phyloP scores from a whole-genome alignment of 345 rosid genomes.

The Diplotaxis tenuifolia region DNA sequence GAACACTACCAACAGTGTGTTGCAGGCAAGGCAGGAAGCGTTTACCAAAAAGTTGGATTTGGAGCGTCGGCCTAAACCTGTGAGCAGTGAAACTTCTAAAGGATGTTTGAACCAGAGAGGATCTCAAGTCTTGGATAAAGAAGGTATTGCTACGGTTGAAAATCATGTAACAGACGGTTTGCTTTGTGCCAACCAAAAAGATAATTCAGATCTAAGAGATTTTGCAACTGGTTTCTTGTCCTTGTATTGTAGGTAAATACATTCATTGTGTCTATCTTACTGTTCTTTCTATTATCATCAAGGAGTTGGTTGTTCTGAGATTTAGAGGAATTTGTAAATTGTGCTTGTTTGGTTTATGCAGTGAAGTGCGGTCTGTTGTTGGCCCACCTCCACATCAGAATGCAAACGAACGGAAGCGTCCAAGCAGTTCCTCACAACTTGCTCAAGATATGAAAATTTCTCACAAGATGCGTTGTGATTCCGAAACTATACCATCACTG shows the following conservation, averaged over 20 bases:
- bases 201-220: conserved; percentile 57
- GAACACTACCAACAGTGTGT: conserved; percentile 19
- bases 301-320: conserved; percentile 1
- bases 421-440: conserved; percentile 43
- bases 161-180: conserved; percentile 30
- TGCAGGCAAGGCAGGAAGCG: conserved; percentile 40
- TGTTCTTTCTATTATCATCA: conserved; percentile 1
- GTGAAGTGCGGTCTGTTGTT: conserved; percentile 59
- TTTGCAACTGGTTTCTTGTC: conserved; percentile 84
- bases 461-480: conserved; percentile 51
- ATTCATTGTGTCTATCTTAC: neutral
- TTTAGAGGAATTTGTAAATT: conserved; percentile 4
- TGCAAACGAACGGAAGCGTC: conserved; percentile 53
- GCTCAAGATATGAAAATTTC: conserved; percentile 41
- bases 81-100: conserved; percentile 27
- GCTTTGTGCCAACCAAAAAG: conserved; percentile 31
- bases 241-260: conserved; percentile 77
- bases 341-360: conserved; percentile 37
- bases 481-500: conserved; percentile 32
- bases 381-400: conserved; percentile 45
- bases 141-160: conserved; percentile 33
- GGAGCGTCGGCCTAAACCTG: conserved; percentile 36
- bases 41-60: conserved; percentile 47
- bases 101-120: conserved; percentile 35
- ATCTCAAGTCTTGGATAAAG: conserved; percentile 41